A percentile compares a stretch with the other conserved stretches of the same genome.
Evolutionary conservation across 2,329 filamentous ascomycete species (phyloP).

Genomic region (Botrytis sinoallii): DNA sequence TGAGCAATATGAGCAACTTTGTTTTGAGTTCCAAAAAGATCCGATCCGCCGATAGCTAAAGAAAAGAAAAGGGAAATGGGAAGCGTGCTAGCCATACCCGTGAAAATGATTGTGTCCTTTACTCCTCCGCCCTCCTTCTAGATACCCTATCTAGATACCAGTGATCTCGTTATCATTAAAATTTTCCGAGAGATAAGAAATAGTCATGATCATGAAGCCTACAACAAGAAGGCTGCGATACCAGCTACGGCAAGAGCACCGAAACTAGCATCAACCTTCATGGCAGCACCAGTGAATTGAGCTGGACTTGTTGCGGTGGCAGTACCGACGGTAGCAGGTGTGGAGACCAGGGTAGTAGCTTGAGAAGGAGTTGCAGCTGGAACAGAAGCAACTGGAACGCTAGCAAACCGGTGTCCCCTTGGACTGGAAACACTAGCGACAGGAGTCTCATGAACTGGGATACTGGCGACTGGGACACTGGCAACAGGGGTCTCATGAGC

Average conservation of each 20-base stretch:
- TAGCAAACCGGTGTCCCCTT: not conserved
- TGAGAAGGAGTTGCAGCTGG: not conserved
- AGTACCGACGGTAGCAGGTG: constrained; percentile 6
- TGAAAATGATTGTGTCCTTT: constrained; percentile 28
- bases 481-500: too few species aligned
- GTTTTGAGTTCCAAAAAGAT: constrained; percentile 28
- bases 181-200: constrained; percentile 16
- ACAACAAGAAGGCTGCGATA: constrained; percentile 32
- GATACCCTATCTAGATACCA: constrained; percentile 20
- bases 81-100: constrained; percentile 10
- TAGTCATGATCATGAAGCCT: constrained; percentile 21
- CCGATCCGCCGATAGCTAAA: constrained; percentile 19
- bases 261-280: constrained; percentile 26
- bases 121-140: constrained; percentile 21
- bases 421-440: not conserved
- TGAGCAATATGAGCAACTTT: constrained; percentile 26
- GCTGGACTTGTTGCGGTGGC: constrained; percentile 20
- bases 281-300: constrained; percentile 26
- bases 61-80: constrained; percentile 10
- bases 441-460: too few species aligned
- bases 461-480: not conserved
- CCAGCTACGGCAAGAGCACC: constrained; percentile 29
- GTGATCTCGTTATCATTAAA: constrained; percentile 22
- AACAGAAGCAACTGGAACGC: not conserved
- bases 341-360: constrained; percentile 8